These are phyloP conservation scores for Fusarium gaditjirri DNA, from an alignment of 2,329 filamentous ascomycete species.

Conservation along the genomic window DNA sequence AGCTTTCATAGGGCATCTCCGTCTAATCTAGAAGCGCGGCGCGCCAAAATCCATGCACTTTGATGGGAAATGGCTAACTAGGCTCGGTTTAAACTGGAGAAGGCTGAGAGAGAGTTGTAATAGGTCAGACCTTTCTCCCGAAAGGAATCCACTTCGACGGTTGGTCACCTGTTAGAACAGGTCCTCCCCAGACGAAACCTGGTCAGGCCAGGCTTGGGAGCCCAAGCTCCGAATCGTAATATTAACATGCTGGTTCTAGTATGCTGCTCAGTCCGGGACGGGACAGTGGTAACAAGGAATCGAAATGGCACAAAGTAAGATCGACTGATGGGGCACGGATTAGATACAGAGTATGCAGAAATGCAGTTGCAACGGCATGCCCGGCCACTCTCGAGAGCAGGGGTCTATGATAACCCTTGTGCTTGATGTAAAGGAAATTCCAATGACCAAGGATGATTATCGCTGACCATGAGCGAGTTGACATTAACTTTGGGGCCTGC, in stretches of 20 bases:
- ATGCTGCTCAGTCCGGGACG: conserved; percentile 25
- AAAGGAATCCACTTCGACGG: conserved; percentile 38
- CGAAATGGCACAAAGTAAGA: conserved; percentile 34
- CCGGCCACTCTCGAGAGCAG: conserved; percentile 39
- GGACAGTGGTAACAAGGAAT: conserved; percentile 26
- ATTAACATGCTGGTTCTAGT: conserved; percentile 32
- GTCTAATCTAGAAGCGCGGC: conserved; percentile 24
- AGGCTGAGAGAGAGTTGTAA: conserved; percentile 28
- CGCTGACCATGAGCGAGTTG: conserved; percentile 24
- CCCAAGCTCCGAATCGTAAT: conserved; percentile 29
- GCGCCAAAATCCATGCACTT: conserved; percentile 41
- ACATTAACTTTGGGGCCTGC: conserved; percentile 14
- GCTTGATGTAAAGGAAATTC: conserved; percentile 25
- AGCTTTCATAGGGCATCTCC: conserved; percentile 40
- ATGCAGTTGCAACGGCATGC: conserved; percentile 35
- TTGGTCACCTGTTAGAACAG: conserved; percentile 44
- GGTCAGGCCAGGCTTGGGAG: conserved; percentile 18
- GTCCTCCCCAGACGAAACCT: conserved; percentile 44
- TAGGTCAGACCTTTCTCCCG: conserved; percentile 38
- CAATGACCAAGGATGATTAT: conserved; percentile 35
- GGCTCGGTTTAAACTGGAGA: conserved; percentile 33
- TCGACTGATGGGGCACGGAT: conserved; percentile 43
- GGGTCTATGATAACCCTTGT: conserved; percentile 31
- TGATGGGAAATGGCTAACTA: conserved; percentile 33
- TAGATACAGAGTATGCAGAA: conserved; percentile 35